phyloP scores from a whole-genome alignment of 108 stramenopile genomes.

The Skeletonema tropicum region DNA sequence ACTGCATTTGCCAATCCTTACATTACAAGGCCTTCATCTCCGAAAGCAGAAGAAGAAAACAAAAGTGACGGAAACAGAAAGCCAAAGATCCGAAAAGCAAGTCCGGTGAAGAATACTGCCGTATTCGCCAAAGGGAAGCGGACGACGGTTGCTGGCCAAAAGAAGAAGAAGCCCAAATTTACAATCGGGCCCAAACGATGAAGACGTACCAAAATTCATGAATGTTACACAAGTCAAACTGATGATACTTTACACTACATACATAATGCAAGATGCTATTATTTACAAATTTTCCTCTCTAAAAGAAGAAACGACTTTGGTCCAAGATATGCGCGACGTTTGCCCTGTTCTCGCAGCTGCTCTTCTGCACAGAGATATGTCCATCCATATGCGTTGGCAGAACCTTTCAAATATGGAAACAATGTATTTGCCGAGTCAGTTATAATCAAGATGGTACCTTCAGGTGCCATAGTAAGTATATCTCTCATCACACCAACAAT shows the following conservation, averaged over 20 bases:
- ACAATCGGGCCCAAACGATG: background rate
- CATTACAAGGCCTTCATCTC: background rate
- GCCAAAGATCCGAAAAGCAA: background rate
- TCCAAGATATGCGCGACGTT: conserved; percentile 3
- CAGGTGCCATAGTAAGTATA: background rate
- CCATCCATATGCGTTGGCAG: conserved; percentile 7
- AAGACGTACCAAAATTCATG: background rate
- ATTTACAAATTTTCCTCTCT: background rate
- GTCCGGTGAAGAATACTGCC: background rate
- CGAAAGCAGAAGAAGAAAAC: background rate
- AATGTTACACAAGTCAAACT: background rate
- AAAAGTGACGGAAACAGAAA: background rate
- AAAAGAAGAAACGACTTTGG: conserved; percentile 12
- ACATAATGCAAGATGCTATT: background rate
- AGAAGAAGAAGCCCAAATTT: background rate
- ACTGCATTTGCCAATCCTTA: background rate
- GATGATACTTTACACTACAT: background rate
- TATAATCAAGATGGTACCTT: conserved; percentile 6
- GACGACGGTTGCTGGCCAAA: background rate
- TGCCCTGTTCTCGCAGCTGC: conserved; percentile 1
- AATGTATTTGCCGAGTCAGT: conserved; percentile 13
- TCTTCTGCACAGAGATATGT: conserved; percentile 4
- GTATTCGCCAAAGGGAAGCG: background rate
- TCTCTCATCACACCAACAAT: conserved; percentile 5
- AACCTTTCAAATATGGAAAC: conserved; percentile 9